Evolutionary conservation across 1,139 yeast genomes (phyloP).

Genomic region (Suhomyces kunorum): DNA sequence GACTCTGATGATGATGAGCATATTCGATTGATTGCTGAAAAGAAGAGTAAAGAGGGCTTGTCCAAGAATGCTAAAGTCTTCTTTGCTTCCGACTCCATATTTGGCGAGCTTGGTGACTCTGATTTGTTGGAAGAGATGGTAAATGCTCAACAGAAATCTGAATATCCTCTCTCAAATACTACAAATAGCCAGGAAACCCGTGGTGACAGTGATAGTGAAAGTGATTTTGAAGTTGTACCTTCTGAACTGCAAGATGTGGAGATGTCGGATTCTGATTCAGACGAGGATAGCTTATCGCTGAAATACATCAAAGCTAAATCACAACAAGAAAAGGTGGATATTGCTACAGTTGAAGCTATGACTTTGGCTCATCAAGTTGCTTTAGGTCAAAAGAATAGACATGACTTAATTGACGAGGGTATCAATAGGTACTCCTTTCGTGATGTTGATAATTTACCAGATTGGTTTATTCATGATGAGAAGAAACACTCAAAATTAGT

Average conservation of each 20-base stretch:
- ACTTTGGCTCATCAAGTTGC: conserved; percentile 96
- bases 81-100: conserved; percentile 74
- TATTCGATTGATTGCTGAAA: conserved; percentile 61
- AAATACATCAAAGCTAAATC: conserved; percentile 39
- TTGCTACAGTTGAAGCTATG: conserved; percentile 96
- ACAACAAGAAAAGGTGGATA: conserved; percentile 67
- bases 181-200: conserved; percentile 9
- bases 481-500: conserved; percentile 78
- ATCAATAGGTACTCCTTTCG: conserved; percentile 90
- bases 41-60: conserved; percentile 51
- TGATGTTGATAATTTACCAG: conserved; percentile 87
- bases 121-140: conserved; percentile 34
- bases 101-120: conserved; percentile 61
- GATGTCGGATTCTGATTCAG: conserved; percentile 52
- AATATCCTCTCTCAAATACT: not conserved
- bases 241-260: conserved; percentile 21
- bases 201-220: conserved; percentile 17
- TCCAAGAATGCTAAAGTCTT: conserved; percentile 74
- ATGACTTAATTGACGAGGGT: conserved; percentile 87
- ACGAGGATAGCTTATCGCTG: conserved; percentile 31
- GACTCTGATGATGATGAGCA: conserved; percentile 77
- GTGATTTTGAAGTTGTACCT: conserved; percentile 25
- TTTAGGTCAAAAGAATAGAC: conserved; percentile 77
- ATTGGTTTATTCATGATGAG: conserved; percentile 95
- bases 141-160: conserved; percentile 1